Evolutionary conservation across 139 green algal genomes (phyloP).

Genomic region (Chlorella ohadii): DNA sequence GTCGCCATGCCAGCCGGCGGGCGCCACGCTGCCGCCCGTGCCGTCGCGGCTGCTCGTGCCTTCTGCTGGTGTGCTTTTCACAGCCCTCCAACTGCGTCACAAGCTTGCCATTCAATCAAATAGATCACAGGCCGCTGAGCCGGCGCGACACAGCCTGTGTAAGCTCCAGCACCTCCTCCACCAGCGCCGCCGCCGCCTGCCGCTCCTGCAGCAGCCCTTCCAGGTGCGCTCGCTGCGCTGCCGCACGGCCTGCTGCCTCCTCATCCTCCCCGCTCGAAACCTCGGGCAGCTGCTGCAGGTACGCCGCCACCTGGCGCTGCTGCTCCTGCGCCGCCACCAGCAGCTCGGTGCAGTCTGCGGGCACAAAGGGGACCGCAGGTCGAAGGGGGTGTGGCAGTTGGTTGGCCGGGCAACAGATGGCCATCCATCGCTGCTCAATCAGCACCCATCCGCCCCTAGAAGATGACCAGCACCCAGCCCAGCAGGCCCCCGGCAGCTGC

Average conservation of each 20-base stretch:
- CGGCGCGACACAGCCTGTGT: not conserved
- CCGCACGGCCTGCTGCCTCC: not conserved
- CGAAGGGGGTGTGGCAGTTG: no score
- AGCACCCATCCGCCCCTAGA: no score
- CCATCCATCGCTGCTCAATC: no score
- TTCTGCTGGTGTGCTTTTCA: not conserved
- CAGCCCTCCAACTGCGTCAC: not conserved
- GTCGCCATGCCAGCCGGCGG: not conserved
- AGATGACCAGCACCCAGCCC: not conserved
- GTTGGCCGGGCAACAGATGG: no score
- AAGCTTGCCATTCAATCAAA: not conserved
- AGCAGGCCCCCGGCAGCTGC: not conserved
- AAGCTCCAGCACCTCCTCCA: conserved; percentile 1
- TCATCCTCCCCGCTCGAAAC: not conserved
- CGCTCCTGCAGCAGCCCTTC: conserved; percentile 14
- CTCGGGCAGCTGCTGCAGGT: not conserved
- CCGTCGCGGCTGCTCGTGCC: not conserved
- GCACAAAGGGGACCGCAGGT: no score
- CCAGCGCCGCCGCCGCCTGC: not conserved
- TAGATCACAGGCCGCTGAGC: not conserved
- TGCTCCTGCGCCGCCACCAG: not conserved
- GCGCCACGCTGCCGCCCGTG: not conserved
- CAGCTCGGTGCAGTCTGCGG: no score
- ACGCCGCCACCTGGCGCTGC: conserved; percentile 15
- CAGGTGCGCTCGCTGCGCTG: not conserved